phyloP scores from a whole-genome alignment of 805 yeast species.

The Lipomyces sp. region DNA sequence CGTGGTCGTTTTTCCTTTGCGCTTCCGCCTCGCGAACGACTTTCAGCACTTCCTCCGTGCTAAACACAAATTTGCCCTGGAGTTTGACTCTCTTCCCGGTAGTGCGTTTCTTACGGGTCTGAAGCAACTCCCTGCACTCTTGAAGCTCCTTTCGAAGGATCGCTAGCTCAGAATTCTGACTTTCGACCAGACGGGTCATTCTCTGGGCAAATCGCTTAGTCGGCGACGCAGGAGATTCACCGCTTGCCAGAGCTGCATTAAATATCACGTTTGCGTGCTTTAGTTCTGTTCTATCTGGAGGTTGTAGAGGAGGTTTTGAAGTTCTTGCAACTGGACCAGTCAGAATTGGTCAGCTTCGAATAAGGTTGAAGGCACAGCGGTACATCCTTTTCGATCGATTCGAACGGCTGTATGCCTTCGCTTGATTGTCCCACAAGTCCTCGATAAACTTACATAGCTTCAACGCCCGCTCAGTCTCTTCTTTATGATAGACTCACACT shows the following conservation, averaged over 20 bases:
- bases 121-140: constrained; percentile 5
- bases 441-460: background rate
- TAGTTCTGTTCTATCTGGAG: constrained; percentile 6
- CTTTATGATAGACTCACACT: no score
- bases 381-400: background rate
- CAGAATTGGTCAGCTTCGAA: background rate
- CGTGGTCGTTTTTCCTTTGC: background rate
- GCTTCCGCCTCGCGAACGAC: background rate
- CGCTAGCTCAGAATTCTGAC: constrained; percentile 8
- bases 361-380: constrained; percentile 5
- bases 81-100: constrained; percentile 5
- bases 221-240: background rate
- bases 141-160: constrained; percentile 1
- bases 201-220: no score
- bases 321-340: constrained; percentile 3
- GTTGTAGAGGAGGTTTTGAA: constrained; percentile 2
- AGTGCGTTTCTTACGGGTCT: constrained; percentile 4
- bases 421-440: constrained; percentile 8
- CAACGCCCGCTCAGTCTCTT: background rate
- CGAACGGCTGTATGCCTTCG: constrained; percentile 7
- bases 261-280: background rate
- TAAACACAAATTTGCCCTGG: constrained; percentile 8
- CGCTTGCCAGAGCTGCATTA: background rate
- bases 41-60: constrained; percentile 6
- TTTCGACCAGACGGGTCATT: background rate